Evolutionary conservation across 305 asterid species (phyloP), one percentile per base, ranked within the genome.

Genomic region (Fraxinus latifolia): DNA sequence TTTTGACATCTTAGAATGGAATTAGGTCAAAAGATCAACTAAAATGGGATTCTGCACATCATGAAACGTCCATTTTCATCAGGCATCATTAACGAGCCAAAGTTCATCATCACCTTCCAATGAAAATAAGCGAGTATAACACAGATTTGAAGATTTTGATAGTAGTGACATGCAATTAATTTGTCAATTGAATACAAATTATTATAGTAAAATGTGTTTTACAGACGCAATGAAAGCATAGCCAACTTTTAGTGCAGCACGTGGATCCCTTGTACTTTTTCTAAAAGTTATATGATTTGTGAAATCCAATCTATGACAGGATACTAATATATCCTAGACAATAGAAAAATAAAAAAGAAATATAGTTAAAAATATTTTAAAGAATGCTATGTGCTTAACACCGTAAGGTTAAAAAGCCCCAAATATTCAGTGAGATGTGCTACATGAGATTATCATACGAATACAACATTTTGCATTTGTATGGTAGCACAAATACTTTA

Each of bases 31-130:
- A 77, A 55, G 53, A 68, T 36, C 55, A 27, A 44, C 76, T 58
- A 39, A 31, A 36, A 37, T 73, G 62, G 55, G 70, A 83, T 83
- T 47, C 79, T 39, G 77, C 83, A 80, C 6, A 50, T 21, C 19
- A 67, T 65, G 12, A 33, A 68, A 58, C 82, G 75, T 75, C 79
- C 80, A 19, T 58, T 83, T 81, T 82, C 65, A 72, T 77, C 39
- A 47, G 79, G 76, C 39, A 80, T 36, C 80, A 31, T 42, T 31
- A 42, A 65, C 8, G 53, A 44, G 37, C 36, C n/a, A 44, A 33
- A 74, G 55, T 47, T 32, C 80, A 74, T 42, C 60, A 11, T 60
- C 78, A 1, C 9, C 33, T 34, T 17, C 44, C 39, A 78, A 78
- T 39, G 58, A 79, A 44, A 72, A 74, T 31, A 31, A 83, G 77